Percentiles rank a stretch among this genome's conserved stretches.
These are phyloP conservation scores for Boletus tomentosulus DNA, from an alignment of 768 basidiomycete genomes.

Conservation along the genomic window DNA sequence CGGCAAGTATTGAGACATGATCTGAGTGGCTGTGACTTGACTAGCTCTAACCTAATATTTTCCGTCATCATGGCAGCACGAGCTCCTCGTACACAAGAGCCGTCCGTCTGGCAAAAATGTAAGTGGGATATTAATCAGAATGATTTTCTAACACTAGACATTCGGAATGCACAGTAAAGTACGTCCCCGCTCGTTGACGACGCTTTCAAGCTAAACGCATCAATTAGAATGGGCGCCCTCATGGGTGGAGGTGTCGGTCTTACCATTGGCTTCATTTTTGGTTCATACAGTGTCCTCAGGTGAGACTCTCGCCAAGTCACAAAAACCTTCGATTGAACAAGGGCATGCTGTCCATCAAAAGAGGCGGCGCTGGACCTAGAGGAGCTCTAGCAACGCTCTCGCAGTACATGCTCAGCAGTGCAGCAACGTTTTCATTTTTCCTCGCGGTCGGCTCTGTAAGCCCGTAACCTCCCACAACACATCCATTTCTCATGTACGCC, in stretches of 20 bases:
- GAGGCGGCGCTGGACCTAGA: constrained; percentile 87
- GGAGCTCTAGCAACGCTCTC: constrained; percentile 89
- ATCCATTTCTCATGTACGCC: constrained; percentile 5
- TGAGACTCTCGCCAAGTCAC: constrained; percentile 33
- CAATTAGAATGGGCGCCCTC: constrained; percentile 80
- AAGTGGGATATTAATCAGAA: constrained; percentile 21
- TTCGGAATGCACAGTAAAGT: constrained; percentile 51
- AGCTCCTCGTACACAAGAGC: constrained; percentile 42
- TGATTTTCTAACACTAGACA: constrained; percentile 10
- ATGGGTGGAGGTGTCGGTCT: constrained; percentile 94
- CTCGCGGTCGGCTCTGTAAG: constrained; percentile 88
- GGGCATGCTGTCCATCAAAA: constrained; percentile 26
- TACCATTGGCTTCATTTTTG: constrained; percentile 97
- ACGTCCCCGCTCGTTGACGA: constrained; percentile 19
- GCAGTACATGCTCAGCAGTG: constrained; percentile 98
- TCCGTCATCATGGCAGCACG: constrained; percentile 30
- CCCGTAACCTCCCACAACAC: background rate
- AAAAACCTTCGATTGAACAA: constrained; percentile 4
- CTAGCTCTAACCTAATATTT: background rate
- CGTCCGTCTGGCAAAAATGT: constrained; percentile 78
- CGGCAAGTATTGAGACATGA: constrained; percentile 28
- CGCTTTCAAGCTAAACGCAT: constrained; percentile 4
- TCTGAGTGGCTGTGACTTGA: background rate
- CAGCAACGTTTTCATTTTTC: constrained; percentile 97
- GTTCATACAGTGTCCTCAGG: constrained; percentile 89